phyloP scores from a whole-genome alignment of 768 basidiomycete species.

The Phanerochaete carnosa region DNA sequence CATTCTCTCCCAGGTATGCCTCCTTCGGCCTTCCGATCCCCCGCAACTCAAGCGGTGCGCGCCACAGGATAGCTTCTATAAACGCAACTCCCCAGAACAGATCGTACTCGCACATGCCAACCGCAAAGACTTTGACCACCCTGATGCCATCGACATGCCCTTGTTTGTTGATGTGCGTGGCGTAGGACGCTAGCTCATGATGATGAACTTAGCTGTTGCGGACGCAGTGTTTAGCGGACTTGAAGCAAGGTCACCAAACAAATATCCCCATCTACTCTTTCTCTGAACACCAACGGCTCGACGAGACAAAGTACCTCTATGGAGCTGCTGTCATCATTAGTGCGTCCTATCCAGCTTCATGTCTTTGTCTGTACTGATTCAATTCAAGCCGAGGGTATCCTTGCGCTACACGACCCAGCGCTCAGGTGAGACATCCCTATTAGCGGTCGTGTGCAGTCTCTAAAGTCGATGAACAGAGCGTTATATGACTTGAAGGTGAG shows the following conservation, averaged over 20 bases:
- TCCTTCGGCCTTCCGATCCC: background rate
- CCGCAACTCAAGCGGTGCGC: background rate
- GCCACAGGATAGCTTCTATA: conserved; percentile 90
- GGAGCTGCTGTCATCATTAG: conserved; percentile 91
- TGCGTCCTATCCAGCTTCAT: conserved; percentile 24
- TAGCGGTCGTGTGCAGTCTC: background rate
- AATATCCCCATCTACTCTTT: conserved; percentile 97
- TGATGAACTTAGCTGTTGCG: background rate
- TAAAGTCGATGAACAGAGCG: conserved; percentile 22
- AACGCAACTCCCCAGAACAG: conserved; percentile 73
- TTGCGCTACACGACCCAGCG: conserved; percentile 78
- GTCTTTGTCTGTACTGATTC: background rate
- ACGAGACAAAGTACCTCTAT: conserved; percentile 85
- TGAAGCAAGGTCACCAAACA: conserved; percentile 79
- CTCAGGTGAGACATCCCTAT: conserved; percentile 39
- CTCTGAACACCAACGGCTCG: conserved; percentile 76
- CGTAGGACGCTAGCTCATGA: background rate
- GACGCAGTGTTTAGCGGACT: conserved; percentile 72
- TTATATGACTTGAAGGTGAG: conserved; percentile 89
- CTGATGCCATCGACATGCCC: conserved; percentile 88
- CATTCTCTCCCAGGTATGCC: conserved; percentile 79
- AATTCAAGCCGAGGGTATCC: conserved; percentile 79
- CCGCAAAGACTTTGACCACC: conserved; percentile 85
- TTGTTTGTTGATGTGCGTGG: conserved; percentile 71
- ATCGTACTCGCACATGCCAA: conserved; percentile 80